Conservation (phyloP, 2,329 filamentous ascomycete genomes). For the Penicillium sp. region DNA sequence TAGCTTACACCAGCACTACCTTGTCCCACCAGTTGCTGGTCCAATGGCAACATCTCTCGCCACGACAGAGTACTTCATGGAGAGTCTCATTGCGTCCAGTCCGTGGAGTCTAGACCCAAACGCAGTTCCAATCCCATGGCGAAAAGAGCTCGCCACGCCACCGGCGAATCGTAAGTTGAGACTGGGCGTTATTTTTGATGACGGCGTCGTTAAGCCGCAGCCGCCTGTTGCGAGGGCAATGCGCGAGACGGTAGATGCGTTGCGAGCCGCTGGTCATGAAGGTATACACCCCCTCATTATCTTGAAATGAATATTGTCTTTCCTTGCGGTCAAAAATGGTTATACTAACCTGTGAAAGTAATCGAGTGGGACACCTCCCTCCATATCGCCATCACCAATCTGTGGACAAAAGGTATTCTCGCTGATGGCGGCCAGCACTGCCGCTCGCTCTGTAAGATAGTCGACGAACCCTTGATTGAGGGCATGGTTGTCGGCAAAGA, state of each 20-base stretch:
- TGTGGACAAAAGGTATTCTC: slow-evolving; percentile 32
- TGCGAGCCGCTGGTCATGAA: slow-evolving; percentile 55
- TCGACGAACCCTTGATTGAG: slow-evolving; percentile 31
- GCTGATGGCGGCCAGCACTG: slow-evolving; percentile 33
- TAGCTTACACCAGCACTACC: slow-evolving; percentile 39
- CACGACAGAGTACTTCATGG: slow-evolving; percentile 31
- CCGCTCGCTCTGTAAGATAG: slow-evolving; percentile 24
- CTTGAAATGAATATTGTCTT: no score
- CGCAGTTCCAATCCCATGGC: slow-evolving; percentile 36
- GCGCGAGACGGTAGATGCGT: slow-evolving; percentile 47
- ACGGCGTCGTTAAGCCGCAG: slow-evolving; percentile 59
- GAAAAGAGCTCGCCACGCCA: slow-evolving; percentile 23
- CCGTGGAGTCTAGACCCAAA: slow-evolving; percentile 40
- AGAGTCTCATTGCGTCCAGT: slow-evolving; percentile 18
- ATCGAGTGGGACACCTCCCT: slow-evolving; percentile 33
- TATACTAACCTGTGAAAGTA: slow-evolving; percentile 14
- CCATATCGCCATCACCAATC: slow-evolving; percentile 22
- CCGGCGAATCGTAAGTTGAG: slow-evolving; percentile 50
- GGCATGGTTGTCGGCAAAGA: slow-evolving; percentile 34
- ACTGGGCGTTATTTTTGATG: slow-evolving; percentile 58
- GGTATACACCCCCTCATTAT: slow-evolving; percentile 17
- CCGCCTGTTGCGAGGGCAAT: slow-evolving; percentile 59
- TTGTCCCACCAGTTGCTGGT: slow-evolving; percentile 29
- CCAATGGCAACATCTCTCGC: slow-evolving; percentile 26
- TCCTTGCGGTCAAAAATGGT: background rate